Evolutionary conservation across 495 filamentous ascomycete genomes (phyloP).

Genomic region (Penicillium canescens): DNA sequence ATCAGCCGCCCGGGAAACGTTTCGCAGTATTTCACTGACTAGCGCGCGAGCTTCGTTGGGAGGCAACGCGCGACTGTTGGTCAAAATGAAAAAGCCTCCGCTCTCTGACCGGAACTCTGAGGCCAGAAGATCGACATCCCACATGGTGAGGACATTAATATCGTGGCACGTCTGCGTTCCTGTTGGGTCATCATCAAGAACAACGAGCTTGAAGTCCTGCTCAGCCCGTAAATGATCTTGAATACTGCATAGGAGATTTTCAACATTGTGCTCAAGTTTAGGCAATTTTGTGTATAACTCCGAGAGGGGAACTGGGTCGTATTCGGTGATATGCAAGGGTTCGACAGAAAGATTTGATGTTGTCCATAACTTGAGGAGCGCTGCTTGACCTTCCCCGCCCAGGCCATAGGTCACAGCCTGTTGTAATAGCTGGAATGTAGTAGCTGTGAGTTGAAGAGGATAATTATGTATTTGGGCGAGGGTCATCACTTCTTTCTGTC

Average conservation of each 20-base stretch:
- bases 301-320: not conserved
- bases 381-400: constrained; percentile 2
- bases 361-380: constrained; percentile 10
- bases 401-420: constrained; percentile 6
- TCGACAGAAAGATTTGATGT: not conserved
- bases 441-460: constrained; percentile 7
- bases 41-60: not conserved
- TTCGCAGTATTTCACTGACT: not conserved
- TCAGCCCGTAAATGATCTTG: not conserved
- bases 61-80: not conserved
- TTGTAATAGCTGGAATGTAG: constrained; percentile 9
- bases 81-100: not conserved
- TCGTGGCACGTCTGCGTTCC: constrained; percentile 1
- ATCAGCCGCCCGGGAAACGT: not conserved
- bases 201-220: not conserved
- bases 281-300: not conserved
- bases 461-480: constrained; percentile 8
- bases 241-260: not conserved
- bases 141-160: constrained; percentile 1
- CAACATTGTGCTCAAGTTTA: not conserved
- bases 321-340: not conserved
- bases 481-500: constrained; percentile 7
- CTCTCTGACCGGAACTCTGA: not conserved
- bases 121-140: not conserved
- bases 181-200: not conserved